These are phyloP conservation scores for Quercus wislizeni DNA, from an alignment of 306 rosid genomes.

Conservation along the genomic window DNA sequence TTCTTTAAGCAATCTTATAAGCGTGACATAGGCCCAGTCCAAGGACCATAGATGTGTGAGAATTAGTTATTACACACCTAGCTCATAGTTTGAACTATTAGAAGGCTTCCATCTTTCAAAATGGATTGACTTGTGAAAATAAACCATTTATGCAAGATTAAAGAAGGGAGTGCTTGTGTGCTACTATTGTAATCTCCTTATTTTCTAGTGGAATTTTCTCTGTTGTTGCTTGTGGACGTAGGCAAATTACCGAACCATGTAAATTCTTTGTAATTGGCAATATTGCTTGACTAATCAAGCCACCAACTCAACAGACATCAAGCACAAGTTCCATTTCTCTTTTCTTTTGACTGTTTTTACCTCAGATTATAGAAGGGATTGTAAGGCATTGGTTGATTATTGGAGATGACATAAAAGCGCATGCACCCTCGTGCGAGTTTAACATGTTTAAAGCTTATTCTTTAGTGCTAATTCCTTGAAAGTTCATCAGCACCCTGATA, in stretches of 20 bases:
- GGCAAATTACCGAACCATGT: no score
- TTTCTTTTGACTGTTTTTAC: not conserved
- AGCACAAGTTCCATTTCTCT: not conserved
- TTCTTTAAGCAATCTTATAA: not conserved
- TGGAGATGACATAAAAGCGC: not conserved
- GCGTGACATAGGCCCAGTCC: not conserved
- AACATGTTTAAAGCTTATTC: not conserved
- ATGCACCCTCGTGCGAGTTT: not conserved
- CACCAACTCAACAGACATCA: not conserved
- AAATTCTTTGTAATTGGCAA: no score
- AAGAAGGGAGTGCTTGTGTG: no score
- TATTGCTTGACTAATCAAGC: no score
- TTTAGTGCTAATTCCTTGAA: not conserved
- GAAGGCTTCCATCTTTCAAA: not conserved
- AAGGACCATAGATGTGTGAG: not conserved
- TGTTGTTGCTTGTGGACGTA: no score
- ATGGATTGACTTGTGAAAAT: not conserved
- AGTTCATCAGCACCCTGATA: not conserved
- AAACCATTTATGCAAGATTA: no score
- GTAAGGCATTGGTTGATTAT: not conserved
- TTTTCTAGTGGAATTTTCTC: no score
- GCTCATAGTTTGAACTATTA: not conserved
- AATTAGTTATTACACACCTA: not conserved
- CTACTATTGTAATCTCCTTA: no score
- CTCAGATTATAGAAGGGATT: not conserved